Conservation (phyloP, 164 flowering plant species). For the Vitis cinerea region DNA sequence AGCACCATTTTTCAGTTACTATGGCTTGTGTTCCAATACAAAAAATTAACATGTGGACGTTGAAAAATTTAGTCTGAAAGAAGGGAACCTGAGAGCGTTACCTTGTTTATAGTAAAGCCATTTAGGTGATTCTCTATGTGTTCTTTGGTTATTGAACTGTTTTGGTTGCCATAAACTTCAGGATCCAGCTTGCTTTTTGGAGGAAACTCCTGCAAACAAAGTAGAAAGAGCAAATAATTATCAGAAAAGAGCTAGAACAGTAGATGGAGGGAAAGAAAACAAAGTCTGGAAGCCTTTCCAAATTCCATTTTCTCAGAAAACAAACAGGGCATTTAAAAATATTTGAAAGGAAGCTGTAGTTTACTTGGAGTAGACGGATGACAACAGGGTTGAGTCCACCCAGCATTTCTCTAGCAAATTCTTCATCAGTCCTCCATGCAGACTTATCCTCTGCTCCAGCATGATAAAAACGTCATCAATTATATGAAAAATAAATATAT, state of each 20-base stretch:
- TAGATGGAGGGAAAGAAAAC: not conserved
- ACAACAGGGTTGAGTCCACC: conserved; percentile 77
- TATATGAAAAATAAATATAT: not conserved
- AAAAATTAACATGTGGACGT: too few relatives aligned
- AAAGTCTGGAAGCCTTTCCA: not conserved
- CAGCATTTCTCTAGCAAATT: conserved; percentile 82
- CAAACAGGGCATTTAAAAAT: not conserved
- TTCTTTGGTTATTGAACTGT: conserved; percentile 38
- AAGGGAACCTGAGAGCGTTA: conserved; percentile 10
- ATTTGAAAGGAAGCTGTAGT: not conserved
- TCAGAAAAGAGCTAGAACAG: too few relatives aligned
- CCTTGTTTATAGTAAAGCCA: conserved; percentile 45
- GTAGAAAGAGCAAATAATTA: not conserved
- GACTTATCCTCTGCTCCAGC: conserved; percentile 45
- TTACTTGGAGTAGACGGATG: conserved; percentile 56
- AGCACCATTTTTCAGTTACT: not conserved
- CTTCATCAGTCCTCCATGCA: conserved; percentile 88
- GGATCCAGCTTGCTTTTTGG: conserved; percentile 50
- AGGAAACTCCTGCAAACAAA: conserved; percentile 52
- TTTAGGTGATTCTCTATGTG: conserved; percentile 31
- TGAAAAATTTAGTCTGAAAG: not conserved
- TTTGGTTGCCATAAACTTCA: conserved; percentile 41
- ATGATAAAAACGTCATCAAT: not conserved
- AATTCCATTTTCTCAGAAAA: not conserved
- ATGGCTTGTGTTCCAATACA: too few relatives aligned